Evolutionary conservation across 768 basidiomycete genomes (phyloP), one percentile per base, ranked within the genome.

Genomic region (Suillus cothurnatus): DNA sequence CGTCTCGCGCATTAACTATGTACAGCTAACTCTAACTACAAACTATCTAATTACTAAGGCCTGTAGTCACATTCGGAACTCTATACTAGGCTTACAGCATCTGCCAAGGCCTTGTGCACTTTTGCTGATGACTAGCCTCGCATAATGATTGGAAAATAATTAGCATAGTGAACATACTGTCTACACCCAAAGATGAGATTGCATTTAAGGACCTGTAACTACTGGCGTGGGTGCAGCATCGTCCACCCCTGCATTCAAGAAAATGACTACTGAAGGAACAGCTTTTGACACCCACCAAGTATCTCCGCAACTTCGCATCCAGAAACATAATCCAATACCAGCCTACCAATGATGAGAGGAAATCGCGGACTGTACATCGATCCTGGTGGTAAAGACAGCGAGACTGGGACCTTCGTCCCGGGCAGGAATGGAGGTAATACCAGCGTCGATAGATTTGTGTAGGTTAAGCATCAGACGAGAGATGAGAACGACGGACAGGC

Each of bases 391-490:
- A 32, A 55, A 21, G 31, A 55, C 32, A 34, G 31, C 21, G 3
- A 55, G 53, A 81, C 81, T 6, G 80, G 63, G 3, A 80, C 84
- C 82, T 86, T 86, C 52, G 82, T 78, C 4, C 84, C 1, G 53
- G 31, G 53, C 6, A n/a, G 53, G 11, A 21, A 32, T 36, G n/a
- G 66, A 65, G 31, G 45, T 45, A 15, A 68, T 63, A 2, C 65
- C 65, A 4, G 17, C 1, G 28, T 66, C 47, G 6, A 80, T 80
- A 23, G 73, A 78, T 72, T 79, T 72, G 68, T 86, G 81, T 2
- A 86, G 78, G 70, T 87, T 86, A 49, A 86, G 80, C 79, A 86
- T 84, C 3, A 87, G 78, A 14, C 85, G 84, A 17, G 84, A 85
- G 74, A 86, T 81, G 80, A 86, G 79, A 2, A 79, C 81, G 8